A percentile compares a stretch with the other conserved stretches of the same genome.
Conservation (phyloP, 1,284 basidiomycete species). For the Melampsora abietis-canadensis region DNA sequence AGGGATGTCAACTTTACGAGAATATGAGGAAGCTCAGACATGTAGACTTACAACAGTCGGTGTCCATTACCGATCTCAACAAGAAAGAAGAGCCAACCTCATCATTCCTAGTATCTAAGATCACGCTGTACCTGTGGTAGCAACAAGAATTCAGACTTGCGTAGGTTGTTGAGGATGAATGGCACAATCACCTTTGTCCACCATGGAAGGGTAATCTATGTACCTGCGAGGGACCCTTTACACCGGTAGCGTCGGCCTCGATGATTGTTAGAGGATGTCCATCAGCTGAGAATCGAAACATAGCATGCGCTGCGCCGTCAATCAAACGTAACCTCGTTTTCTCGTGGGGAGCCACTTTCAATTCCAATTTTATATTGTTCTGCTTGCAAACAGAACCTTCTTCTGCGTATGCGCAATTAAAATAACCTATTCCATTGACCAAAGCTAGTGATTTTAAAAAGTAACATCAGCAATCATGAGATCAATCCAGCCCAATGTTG, state of each 20-base stretch:
- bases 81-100: conserved; percentile 49
- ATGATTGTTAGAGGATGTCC: conserved; percentile 45
- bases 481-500: background rate
- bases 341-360: conserved; percentile 12
- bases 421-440: conserved; percentile 30
- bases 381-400: conserved; percentile 9
- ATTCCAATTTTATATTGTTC: conserved; percentile 3
- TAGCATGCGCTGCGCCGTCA: conserved; percentile 56
- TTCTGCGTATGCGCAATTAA: conserved; percentile 13
- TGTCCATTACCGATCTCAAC: conserved; percentile 50
- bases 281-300: conserved; percentile 49
- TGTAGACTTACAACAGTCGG: conserved; percentile 19
- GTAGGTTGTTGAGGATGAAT: background rate
- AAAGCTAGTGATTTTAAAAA: conserved; percentile 1
- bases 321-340: conserved; percentile 59
- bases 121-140: conserved; percentile 48
- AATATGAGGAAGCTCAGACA: too few species aligned
- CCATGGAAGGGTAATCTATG: conserved; percentile 48
- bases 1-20: too few species aligned
- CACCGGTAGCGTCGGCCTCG: conserved; percentile 32
- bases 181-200: conserved; percentile 47
- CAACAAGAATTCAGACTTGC: background rate
- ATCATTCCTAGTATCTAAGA: conserved; percentile 51
- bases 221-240: conserved; percentile 30
- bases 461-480: background rate